These are phyloP conservation scores for Talaromyces marneffei DNA, from an alignment of 2,329 filamentous ascomycete genomes.

Conservation along the genomic window DNA sequence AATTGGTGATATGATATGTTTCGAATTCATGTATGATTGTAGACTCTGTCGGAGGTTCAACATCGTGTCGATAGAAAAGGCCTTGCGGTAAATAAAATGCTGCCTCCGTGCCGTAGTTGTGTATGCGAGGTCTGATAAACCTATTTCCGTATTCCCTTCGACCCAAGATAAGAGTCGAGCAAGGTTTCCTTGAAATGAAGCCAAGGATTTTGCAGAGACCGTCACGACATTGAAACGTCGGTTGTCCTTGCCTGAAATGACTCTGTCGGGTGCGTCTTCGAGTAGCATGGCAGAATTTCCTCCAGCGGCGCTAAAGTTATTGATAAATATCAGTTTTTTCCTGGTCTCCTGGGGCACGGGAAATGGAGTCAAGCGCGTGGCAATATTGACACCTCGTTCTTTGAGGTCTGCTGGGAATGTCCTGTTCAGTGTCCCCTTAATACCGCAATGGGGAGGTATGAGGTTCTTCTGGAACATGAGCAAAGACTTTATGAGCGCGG, in stretches of 20 bases:
- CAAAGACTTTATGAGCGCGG: neutral
- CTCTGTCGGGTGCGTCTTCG: neutral
- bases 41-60: too few relatives aligned
- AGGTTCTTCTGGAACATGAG: neutral
- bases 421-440: neutral
- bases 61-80: too few relatives aligned
- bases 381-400: neutral
- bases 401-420: neutral
- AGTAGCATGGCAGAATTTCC: neutral
- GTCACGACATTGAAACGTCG: neutral
- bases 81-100: too few relatives aligned
- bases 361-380: neutral
- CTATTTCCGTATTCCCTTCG: too few relatives aligned
- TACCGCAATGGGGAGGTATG: slow-evolving; percentile 2
- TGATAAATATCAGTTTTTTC: neutral
- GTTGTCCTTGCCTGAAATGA: neutral
- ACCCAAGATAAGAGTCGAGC: too few relatives aligned
- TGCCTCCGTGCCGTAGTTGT: too few relatives aligned
- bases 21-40: too few relatives aligned
- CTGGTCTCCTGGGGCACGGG: too few relatives aligned
- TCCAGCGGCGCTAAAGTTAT: neutral
- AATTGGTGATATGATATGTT: too few relatives aligned
- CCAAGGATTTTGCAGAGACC: neutral
- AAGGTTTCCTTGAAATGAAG: too few relatives aligned
- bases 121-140: too few relatives aligned